Evolutionary conservation across 352 stramenopile genomes (phyloP), one percentile per base, ranked within the genome.

Genomic region (Globisporangium ultimum): DNA sequence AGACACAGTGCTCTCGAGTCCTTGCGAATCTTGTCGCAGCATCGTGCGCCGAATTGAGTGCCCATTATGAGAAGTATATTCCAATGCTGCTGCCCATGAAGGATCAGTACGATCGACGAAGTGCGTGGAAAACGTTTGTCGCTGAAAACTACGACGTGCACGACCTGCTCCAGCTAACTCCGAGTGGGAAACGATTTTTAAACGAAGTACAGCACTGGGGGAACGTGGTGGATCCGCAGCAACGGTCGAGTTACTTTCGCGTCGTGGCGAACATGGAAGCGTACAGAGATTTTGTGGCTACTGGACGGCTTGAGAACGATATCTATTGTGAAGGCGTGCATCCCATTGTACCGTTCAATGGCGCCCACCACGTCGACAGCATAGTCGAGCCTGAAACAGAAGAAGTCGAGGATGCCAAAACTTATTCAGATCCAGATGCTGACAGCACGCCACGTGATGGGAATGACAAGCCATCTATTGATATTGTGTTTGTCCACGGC

Each of bases 401-500:
- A 15, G 8, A 45, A 45, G 3, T 15, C 13, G 17, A n/a, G 13
- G 40, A 45, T 9, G 17, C 24, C 12, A 52, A 18, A 10, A 52
- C 47, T 7, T 24, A 15, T 51, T 15, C 46, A 28, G 46, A 20
- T 52, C n/a, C 11, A 17, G 34, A 28, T 36, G 45, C 17, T 56
- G n/a, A 12, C 9, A 56, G 22, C 17, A 13, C 43, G 9, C 0
- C 28, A 49, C 10, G 15, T 28, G 45, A 12, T 21, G 24, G 24
- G 4, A 17, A 50, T 18, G 22, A 46, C 42, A 45, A 54, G 3
- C 51, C 63, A 1, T 53, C 73, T 14, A 55, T 95, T 14, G 86
- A 95, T 40, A 65, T 95, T 10, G 80, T 95, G 2, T 93, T 95
- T 55, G 74, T 95, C n/a, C 86, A 95, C 63, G 86, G 86, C 3